phyloP scores from a whole-genome alignment of 2,329 filamentous ascomycete genomes.

The Cladosporium sp. region DNA sequence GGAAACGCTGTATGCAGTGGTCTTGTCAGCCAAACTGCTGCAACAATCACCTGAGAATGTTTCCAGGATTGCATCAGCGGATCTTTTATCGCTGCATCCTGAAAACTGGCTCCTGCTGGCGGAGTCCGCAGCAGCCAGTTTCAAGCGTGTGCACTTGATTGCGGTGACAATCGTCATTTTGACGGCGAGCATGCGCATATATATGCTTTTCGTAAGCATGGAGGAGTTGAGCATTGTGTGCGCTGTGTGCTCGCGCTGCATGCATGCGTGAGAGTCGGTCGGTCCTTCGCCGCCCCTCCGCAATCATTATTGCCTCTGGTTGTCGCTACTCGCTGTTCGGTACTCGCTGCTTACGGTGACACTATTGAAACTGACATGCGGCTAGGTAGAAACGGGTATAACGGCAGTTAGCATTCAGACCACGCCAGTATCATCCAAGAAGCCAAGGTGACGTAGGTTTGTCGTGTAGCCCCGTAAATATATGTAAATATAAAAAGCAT shows the following conservation, averaged over 20 bases:
- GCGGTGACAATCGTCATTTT: not conserved
- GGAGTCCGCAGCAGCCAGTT: not conserved
- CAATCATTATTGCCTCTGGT: not conserved
- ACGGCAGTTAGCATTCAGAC: not conserved
- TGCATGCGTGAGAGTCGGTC: not conserved
- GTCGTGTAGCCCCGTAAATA: not conserved
- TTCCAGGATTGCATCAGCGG: not conserved
- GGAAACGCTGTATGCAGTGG: not conserved
- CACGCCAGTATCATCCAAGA: not conserved
- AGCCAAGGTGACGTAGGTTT: slow-evolving; percentile 4
- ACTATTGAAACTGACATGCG: slow-evolving; percentile 9
- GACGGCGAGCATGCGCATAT: slow-evolving; percentile 1
- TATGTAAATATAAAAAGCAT: not conserved
- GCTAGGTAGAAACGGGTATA: slow-evolving; percentile 10
- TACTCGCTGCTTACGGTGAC: not conserved
- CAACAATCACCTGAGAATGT: not conserved
- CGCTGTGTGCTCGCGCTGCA: not conserved
- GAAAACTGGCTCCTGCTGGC: not conserved
- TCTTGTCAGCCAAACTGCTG: not conserved
- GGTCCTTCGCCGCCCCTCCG: not conserved
- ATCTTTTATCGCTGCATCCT: not conserved
- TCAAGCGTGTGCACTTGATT: not conserved
- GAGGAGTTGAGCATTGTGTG: not conserved
- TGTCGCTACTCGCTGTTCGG: not conserved
- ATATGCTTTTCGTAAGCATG: slow-evolving; percentile 3